A percentile compares a stretch with the other conserved stretches of the same genome.
phyloP scores from a whole-genome alignment of 345 rosid genomes.

The Linum lewisii region DNA sequence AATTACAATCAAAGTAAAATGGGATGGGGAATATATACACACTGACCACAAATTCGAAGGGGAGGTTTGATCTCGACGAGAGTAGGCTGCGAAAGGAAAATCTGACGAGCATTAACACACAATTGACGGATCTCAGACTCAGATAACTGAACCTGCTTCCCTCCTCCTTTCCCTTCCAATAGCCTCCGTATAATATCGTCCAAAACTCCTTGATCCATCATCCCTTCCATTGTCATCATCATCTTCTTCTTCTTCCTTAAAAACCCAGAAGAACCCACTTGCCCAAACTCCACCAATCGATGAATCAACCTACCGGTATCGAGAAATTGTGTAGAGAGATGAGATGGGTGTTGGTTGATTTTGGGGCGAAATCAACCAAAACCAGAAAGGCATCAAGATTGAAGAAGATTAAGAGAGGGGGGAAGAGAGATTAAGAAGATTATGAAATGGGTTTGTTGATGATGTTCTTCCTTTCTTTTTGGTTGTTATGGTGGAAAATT shows the following conservation, averaged over 20 bases:
- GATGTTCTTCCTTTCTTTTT: too few relatives aligned
- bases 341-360: neutral
- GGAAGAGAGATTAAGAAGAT: too few relatives aligned
- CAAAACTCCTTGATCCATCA: slow-evolving; percentile 66
- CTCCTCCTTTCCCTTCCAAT: slow-evolving; percentile 82
- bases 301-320: neutral
- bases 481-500: too few relatives aligned
- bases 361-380: neutral
- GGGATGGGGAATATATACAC: slow-evolving; percentile 19
- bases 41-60: slow-evolving; percentile 78
- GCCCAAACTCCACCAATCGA: too few relatives aligned
- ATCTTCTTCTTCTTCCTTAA: slow-evolving; percentile 14
- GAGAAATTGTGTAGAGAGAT: neutral
- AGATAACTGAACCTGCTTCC: slow-evolving; percentile 90
- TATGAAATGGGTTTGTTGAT: too few relatives aligned
- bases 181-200: slow-evolving; percentile 92
- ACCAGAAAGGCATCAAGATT: neutral
- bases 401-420: neutral
- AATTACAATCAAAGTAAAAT: neutral
- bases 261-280: too few relatives aligned
- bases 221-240: slow-evolving; percentile 36
- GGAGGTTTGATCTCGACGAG: slow-evolving; percentile 85
- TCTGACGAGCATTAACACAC: slow-evolving; percentile 87
- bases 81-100: slow-evolving; percentile 75
- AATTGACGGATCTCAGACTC: slow-evolving; percentile 98